Base-by-base conservation (phyloP, 192 early-diverging fungal species). In the Umbelopsis sp. region DNA sequence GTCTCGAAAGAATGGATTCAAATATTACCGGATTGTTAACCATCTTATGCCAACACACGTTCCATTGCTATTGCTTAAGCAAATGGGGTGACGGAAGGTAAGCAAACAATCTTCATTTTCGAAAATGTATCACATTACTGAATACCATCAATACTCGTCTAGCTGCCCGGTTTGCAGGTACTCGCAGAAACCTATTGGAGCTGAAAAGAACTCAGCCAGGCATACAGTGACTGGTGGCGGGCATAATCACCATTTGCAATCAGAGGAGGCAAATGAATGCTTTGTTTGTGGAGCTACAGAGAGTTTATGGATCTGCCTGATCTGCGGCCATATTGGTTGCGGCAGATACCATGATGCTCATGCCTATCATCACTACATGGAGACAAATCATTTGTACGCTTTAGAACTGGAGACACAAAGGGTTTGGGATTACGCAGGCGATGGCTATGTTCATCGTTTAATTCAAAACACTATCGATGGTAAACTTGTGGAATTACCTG, bases 371-470 rank as follows among this genome's bases (percentile, higher is more conserved):
- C 97, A 99, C 74, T 99, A 93, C 73, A 81, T 77, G 49, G 87
- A 88, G 37, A 96, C 95, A 4, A 75, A 82, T 27, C 97, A 99
- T 74, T 78, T 93, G 6, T 99, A 95, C 76, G 86, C 95, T 18
- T 77, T 99, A 70, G 97, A 99, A 73, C 82, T 98, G 13, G 94
- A 94, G 58, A 98, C 94, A 13, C 97, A 99, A 79, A 78, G 94
- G 2, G 97, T 99, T 49, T 99, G 97, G 97, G 97, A 99, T 76
- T 99, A 99, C 81, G 91, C 88, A 1, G 93, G 97, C 6, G 97
- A 99, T 74, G 97, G 94, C 2, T 93, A 98, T 73, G 96, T 99
- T 10, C 97, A 99, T 77, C 88, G 97, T 5, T 67, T 98, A 73
- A 89, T 98, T 51, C 96, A 97, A 73, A 97, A 95, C 77, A 92